Evolutionary conservation across 2,329 filamentous ascomycete species (phyloP).

Genomic region (Polytolypa hystricis): DNA sequence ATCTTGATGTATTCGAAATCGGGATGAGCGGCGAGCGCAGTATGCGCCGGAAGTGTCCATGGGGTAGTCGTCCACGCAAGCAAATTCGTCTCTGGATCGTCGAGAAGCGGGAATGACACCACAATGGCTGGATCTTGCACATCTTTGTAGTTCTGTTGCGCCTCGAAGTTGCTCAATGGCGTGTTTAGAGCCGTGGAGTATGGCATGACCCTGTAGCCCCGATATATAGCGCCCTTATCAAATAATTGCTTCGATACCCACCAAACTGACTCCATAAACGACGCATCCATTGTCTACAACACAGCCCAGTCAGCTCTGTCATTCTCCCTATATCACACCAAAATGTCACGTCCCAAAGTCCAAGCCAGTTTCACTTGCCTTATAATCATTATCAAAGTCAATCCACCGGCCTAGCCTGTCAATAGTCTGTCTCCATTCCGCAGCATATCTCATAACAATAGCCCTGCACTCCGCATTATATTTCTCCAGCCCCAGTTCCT

Average conservation of each 20-base stretch:
- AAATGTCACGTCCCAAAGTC: too few relatives aligned
- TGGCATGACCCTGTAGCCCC: constrained; percentile 85
- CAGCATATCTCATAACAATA: constrained; percentile 84
- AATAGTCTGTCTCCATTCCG: constrained; percentile 80
- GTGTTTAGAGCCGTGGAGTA: constrained; percentile 87
- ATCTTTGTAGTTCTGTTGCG: constrained; percentile 89
- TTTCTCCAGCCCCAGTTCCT: constrained; percentile 71
- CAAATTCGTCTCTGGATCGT: constrained; percentile 63
- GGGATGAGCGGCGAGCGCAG: constrained; percentile 65
- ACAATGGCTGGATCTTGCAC: constrained; percentile 84
- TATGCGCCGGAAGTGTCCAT: constrained; percentile 74
- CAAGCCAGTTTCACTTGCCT: too few relatives aligned
- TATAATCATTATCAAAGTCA: constrained; percentile 96
- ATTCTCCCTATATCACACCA: too few relatives aligned
- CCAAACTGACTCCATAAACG: constrained; percentile 93
- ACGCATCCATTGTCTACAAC: constrained; percentile 77
- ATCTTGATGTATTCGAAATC: constrained; percentile 84
- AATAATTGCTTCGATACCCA: constrained; percentile 94
- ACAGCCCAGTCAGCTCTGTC: constrained; percentile 8
- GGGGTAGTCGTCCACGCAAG: constrained; percentile 87
- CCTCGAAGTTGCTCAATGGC: constrained; percentile 84
- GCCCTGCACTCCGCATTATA: constrained; percentile 88
- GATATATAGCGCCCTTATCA: constrained; percentile 81
- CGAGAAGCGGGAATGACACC: constrained; percentile 71
- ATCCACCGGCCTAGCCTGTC: constrained; percentile 90